Percentiles rank a stretch among this genome's conserved stretches.
These are phyloP conservation scores for Colletotrichum navitas DNA, from an alignment of 2,329 filamentous ascomycete species.

Conservation along the genomic window DNA sequence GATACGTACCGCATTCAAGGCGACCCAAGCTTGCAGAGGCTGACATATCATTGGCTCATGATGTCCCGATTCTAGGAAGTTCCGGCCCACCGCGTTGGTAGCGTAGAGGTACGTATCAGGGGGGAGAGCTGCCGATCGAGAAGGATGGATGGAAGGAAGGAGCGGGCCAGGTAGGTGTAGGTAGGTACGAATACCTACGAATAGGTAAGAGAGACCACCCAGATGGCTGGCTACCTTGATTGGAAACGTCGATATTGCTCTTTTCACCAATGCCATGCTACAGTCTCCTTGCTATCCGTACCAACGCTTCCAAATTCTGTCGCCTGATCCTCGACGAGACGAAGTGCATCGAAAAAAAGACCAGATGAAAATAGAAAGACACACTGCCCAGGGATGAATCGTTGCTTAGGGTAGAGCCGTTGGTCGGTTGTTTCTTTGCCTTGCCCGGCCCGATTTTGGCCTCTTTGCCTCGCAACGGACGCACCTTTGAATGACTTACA, in stretches of 20 bases:
- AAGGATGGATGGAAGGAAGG: conserved; percentile 8
- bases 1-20: conserved; percentile 10
- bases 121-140: conserved; percentile 1
- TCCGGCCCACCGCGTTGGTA: not conserved
- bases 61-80: not conserved
- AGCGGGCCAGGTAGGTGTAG: not conserved
- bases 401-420: not conserved
- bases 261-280: not conserved
- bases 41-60: conserved; percentile 18
- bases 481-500: not conserved
- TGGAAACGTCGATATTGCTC: not conserved
- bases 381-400: not conserved
- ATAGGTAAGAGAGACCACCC: not conserved
- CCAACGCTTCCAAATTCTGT: not conserved
- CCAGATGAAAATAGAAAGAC: no score
- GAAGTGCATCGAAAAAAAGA: not conserved
- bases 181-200: no score
- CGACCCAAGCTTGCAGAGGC: conserved; percentile 1
- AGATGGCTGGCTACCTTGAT: not conserved
- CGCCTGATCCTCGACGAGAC: not conserved
- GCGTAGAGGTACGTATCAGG: conserved; percentile 10
- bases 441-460: not conserved
- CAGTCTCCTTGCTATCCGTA: not conserved
- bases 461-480: not conserved
- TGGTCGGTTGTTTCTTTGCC: not conserved